Conservation (phyloP, 2,329 filamentous ascomycete species). For the Verticillium klebahnii region DNA sequence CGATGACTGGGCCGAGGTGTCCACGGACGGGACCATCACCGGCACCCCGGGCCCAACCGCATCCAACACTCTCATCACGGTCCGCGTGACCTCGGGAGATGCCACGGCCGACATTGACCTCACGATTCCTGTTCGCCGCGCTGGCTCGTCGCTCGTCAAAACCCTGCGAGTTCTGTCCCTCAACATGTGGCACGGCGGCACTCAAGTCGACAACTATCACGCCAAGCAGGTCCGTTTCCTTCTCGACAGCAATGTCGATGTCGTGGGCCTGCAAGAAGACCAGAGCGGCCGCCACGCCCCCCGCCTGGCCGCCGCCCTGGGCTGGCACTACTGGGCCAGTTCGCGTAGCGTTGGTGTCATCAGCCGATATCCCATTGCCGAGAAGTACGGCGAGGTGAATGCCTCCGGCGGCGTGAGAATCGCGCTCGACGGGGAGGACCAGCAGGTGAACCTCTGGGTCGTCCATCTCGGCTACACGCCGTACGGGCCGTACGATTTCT, state of each 20-base stretch:
- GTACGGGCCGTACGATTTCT: constrained; percentile 39
- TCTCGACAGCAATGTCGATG: constrained; percentile 22
- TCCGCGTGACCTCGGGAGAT: constrained; percentile 22
- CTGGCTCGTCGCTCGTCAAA: constrained; percentile 23
- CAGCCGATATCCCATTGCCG: constrained; percentile 32
- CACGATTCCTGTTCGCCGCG: constrained; percentile 24
- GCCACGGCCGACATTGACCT: constrained; percentile 21
- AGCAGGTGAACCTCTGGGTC: constrained; percentile 29
- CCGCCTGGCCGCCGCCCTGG: constrained; percentile 30
- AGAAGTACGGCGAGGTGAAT: constrained; percentile 19
- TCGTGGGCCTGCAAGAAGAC: constrained; percentile 34
- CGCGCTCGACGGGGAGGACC: constrained; percentile 24
- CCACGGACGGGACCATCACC: constrained; percentile 25
- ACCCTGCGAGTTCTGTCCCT: constrained; percentile 29
- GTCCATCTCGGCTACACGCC: constrained; percentile 31
- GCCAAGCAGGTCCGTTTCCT: constrained; percentile 33
- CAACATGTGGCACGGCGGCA: constrained; percentile 36
- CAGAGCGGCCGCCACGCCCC: constrained; percentile 20
- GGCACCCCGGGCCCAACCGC: constrained; percentile 23
- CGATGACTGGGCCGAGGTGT: constrained; percentile 26
- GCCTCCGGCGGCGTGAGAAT: constrained; percentile 26
- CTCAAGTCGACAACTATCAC: constrained; percentile 28
- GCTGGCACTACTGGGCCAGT: constrained; percentile 31
- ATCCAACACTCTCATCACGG: constrained; percentile 15
- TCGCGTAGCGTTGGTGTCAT: constrained; percentile 26